Conservation (phyloP, 1,284 basidiomycete genomes). For the Leucoagaricus sp. region DNA sequence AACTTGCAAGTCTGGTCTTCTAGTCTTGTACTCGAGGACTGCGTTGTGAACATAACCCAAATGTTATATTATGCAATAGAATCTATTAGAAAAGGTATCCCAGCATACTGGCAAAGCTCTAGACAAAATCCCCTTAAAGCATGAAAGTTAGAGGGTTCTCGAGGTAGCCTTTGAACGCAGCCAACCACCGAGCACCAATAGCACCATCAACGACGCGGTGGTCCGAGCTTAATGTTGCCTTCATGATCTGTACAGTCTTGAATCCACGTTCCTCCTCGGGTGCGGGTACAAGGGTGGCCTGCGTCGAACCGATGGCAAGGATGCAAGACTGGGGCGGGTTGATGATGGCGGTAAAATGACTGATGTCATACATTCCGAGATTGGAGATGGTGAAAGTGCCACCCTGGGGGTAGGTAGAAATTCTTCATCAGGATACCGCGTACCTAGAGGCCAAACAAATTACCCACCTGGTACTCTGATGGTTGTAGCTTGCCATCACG, state of each 20-base stretch:
- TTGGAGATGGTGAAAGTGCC: slow-evolving; percentile 99
- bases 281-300: slow-evolving; percentile 85
- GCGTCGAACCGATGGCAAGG: slow-evolving; percentile 92
- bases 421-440: background rate
- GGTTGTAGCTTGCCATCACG: slow-evolving; percentile 96
- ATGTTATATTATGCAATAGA: slow-evolving; percentile 16
- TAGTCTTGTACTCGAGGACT: background rate
- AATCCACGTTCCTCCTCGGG: slow-evolving; percentile 91
- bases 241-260: slow-evolving; percentile 92
- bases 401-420: slow-evolving; percentile 53
- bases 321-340: slow-evolving; percentile 99
- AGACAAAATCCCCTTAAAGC: slow-evolving; percentile 54
- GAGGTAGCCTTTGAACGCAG: slow-evolving; percentile 95
- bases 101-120: slow-evolving; percentile 15
- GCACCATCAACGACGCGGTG: slow-evolving; percentile 96
- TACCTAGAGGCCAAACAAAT: background rate
- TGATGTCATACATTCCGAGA: slow-evolving; percentile 96
- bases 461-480: slow-evolving; percentile 87
- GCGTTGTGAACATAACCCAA: background rate
- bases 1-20: no score
- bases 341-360: slow-evolving; percentile 99
- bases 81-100: slow-evolving; percentile 15
- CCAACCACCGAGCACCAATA: slow-evolving; percentile 86
- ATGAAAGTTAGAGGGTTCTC: slow-evolving; percentile 96
- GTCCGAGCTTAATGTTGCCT: slow-evolving; percentile 94